These are phyloP conservation scores for Scleroderma citrinum DNA, from an alignment of 768 basidiomycete genomes.

Conservation along the genomic window DNA sequence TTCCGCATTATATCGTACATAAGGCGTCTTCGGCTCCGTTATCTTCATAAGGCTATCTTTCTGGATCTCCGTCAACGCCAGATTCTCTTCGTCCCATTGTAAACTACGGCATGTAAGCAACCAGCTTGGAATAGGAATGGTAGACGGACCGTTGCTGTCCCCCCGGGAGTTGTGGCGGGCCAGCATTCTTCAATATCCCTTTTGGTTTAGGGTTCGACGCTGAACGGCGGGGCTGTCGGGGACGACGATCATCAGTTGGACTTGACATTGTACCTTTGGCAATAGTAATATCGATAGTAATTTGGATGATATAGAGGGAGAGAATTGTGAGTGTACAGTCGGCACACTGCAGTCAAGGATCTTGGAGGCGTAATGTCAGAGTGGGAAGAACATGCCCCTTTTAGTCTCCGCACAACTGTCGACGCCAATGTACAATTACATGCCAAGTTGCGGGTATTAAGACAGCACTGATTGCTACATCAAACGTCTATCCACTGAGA, in stretches of 20 bases:
- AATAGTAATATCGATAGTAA: background rate
- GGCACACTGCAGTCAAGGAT: constrained; percentile 4
- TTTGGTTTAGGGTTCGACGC: constrained; percentile 71
- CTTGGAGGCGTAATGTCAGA: constrained; percentile 4
- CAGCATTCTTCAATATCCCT: constrained; percentile 84
- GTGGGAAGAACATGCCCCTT: constrained; percentile 25
- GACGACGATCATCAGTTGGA: constrained; percentile 36
- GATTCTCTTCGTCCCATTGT: constrained; percentile 94
- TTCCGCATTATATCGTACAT: constrained; percentile 84
- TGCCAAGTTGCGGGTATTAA: background rate
- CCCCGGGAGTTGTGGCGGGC: constrained; percentile 36
- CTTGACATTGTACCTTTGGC: constrained; percentile 16
- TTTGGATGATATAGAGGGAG: background rate
- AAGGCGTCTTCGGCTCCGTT: constrained; percentile 95
- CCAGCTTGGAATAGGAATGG: too few species aligned
- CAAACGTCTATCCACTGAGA: constrained; percentile 22
- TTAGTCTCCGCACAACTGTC: background rate
- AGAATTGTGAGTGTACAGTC: background rate
- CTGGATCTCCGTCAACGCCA: constrained; percentile 86
- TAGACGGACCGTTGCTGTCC: constrained; percentile 49
- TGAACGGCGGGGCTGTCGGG: constrained; percentile 53
- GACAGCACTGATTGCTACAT: background rate
- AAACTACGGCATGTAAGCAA: constrained; percentile 44
- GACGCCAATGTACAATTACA: too few species aligned
- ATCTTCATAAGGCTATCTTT: constrained; percentile 99